A percentile compares a stretch with the other conserved stretches of the same genome.
Evolutionary conservation across 257 asterid genomes (phyloP).

Genomic region (Haberlea rhodopensis): DNA sequence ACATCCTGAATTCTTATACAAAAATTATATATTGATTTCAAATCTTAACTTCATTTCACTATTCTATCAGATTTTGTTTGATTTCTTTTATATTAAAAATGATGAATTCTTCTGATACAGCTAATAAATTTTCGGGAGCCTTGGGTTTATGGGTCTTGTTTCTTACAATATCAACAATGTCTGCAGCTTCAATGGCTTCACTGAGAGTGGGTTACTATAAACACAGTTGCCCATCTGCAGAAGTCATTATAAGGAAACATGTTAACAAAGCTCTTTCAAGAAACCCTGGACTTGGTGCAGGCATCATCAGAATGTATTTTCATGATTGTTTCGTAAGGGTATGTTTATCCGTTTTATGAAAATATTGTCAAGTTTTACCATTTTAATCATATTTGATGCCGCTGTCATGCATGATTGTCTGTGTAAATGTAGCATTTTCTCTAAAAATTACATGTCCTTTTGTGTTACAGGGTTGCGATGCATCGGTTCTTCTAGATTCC

Average conservation of each 20-base stretch:
- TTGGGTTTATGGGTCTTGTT: slow-evolving; percentile 8
- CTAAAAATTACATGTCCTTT: not conserved
- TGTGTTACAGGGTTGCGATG: slow-evolving; percentile 42
- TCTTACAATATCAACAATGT: slow-evolving; percentile 3
- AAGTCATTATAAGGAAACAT: slow-evolving; percentile 30
- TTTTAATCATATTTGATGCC: too few relatives aligned
- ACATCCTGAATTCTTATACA: too few relatives aligned
- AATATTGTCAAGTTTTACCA: too few relatives aligned
- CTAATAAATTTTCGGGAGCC: not conserved
- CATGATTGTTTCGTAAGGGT: slow-evolving; percentile 59
- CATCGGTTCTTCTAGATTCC: slow-evolving; percentile 40
- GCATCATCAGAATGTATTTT: slow-evolving; percentile 42
- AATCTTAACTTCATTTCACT: too few relatives aligned
- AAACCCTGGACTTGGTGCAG: slow-evolving; percentile 43
- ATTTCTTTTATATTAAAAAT: too few relatives aligned
- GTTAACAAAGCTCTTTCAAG: slow-evolving; percentile 33
- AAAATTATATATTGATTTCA: too few relatives aligned
- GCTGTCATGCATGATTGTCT: too few relatives aligned
- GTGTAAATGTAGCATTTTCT: too few relatives aligned
- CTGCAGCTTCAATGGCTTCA: slow-evolving; percentile 17
- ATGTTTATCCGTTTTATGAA: not conserved
- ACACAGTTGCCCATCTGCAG: slow-evolving; percentile 37
- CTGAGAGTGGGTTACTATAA: slow-evolving; percentile 36
- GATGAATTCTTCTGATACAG: too few relatives aligned
- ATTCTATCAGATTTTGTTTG: too few relatives aligned